Percentiles rank a stretch among this genome's conserved stretches.
Conservation (phyloP, 139 green algal species). For the Volvox reticuliferus region DNA sequence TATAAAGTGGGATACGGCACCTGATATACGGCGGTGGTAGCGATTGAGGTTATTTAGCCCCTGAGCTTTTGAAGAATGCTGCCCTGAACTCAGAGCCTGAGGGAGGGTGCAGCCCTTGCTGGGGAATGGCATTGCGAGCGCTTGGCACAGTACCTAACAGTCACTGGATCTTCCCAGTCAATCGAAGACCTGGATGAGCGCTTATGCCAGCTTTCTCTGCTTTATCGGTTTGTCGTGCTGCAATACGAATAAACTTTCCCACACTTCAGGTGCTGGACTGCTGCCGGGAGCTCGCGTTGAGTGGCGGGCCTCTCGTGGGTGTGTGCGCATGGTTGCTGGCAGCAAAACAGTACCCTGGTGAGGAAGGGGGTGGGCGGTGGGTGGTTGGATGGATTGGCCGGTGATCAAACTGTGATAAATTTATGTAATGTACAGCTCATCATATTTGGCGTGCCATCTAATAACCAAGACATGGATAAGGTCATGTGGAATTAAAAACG, state of each 20-base stretch:
- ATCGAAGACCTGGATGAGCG: neutral
- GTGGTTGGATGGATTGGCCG: neutral
- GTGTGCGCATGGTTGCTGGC: constrained; percentile 48
- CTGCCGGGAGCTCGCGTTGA: constrained; percentile 6
- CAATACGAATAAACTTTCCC: neutral
- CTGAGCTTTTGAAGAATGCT: too few relatives aligned
- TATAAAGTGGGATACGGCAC: too few relatives aligned
- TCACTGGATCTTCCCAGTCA: neutral
- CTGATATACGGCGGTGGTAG: too few relatives aligned
- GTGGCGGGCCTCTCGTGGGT: constrained; percentile 19
- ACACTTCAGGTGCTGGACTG: constrained; percentile 21
- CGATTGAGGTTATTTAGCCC: too few relatives aligned
- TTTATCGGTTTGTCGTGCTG: neutral
- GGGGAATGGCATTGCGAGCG: neutral
- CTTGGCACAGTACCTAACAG: neutral
- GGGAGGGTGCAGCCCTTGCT: neutral
- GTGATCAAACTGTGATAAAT: neutral
- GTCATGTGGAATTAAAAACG: neutral
- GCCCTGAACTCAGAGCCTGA: too few relatives aligned
- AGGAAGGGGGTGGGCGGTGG: too few relatives aligned
- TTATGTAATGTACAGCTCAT: neutral
- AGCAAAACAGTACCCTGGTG: constrained; percentile 36
- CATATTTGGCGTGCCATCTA: neutral
- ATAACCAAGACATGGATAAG: neutral
- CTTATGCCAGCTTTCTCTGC: neutral